Conservation (phyloP, 2,329 filamentous ascomycete species). For the Colletotrichum scovillei region DNA sequence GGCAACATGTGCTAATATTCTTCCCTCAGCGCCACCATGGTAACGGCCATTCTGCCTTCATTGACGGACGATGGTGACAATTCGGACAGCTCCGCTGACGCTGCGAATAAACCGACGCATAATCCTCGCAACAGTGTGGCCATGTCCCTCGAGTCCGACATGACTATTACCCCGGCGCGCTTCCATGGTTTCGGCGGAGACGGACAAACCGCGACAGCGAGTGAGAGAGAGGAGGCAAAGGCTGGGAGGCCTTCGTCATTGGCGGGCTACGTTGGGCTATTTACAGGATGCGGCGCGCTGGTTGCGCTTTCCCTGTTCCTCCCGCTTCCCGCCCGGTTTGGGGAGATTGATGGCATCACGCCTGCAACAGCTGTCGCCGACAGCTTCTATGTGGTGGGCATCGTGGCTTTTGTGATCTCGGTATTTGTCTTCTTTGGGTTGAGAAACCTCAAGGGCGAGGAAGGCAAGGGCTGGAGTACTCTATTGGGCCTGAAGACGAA, state of each 20-base stretch:
- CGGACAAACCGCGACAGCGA: constrained; percentile 30
- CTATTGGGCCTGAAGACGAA: constrained; percentile 57
- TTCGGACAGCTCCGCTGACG: constrained; percentile 40
- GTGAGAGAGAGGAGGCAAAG: constrained; percentile 39
- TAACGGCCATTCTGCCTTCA: constrained; percentile 90
- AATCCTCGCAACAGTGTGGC: constrained; percentile 68
- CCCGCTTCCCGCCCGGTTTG: constrained; percentile 85
- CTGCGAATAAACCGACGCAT: constrained; percentile 48
- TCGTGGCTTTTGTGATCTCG: constrained; percentile 77
- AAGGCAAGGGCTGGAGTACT: constrained; percentile 77
- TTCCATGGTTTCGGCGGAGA: constrained; percentile 55
- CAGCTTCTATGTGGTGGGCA: constrained; percentile 89
- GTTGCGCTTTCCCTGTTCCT: constrained; percentile 86
- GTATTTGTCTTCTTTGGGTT: constrained; percentile 84
- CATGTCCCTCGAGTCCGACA: constrained; percentile 77
- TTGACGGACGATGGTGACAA: constrained; percentile 64
- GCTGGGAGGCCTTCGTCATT: constrained; percentile 68
- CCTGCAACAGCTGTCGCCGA: constrained; percentile 80
- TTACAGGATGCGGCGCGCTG: constrained; percentile 91
- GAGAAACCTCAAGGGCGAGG: constrained; percentile 75
- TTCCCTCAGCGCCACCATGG: constrained; percentile 81
- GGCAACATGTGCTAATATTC: not conserved
- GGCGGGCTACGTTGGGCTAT: constrained; percentile 90
- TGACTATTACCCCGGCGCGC: constrained; percentile 78
- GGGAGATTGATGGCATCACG: constrained; percentile 75